A percentile compares a stretch with the other conserved stretches of the same genome.
These are phyloP conservation scores for Penicillium salamii DNA, from an alignment of 495 filamentous ascomycete genomes.

Conservation along the genomic window DNA sequence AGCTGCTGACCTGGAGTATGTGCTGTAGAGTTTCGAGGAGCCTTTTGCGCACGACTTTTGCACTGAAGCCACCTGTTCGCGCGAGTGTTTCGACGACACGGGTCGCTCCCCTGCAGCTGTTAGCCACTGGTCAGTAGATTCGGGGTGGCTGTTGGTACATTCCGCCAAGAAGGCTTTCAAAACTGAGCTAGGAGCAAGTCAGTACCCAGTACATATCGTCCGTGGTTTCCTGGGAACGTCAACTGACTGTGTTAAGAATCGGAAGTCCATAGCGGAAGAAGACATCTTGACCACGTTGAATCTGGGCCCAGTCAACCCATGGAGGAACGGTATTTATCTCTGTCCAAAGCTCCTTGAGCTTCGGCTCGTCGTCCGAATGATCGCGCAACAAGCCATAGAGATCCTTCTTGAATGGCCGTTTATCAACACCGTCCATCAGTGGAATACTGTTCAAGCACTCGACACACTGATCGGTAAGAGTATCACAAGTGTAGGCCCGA, in stretches of 20 bases:
- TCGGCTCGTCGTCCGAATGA: conserved; percentile 54
- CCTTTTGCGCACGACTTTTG: conserved; percentile 62
- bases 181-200: conserved; percentile 27
- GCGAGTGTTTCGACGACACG: conserved; percentile 72
- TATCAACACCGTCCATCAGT: conserved; percentile 22
- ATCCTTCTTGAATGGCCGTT: conserved; percentile 44
- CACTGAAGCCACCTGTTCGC: conserved; percentile 75
- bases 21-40: conserved; percentile 76
- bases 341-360: conserved; percentile 59
- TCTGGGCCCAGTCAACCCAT: conserved; percentile 84
- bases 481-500: conserved; percentile 64
- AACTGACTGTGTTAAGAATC: conserved; percentile 48
- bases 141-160: conserved; percentile 28
- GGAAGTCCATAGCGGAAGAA: conserved; percentile 73
- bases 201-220: background rate
- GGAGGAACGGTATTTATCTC: conserved; percentile 67
- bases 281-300: conserved; percentile 57
- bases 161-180: conserved; percentile 41
- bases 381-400: conserved; percentile 59
- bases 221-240: background rate
- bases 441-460: conserved; percentile 57
- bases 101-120: conserved; percentile 40
- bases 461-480: conserved; percentile 62
- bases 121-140: background rate
- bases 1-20: conserved; percentile 66